Evolutionary conservation across 805 yeast species (phyloP).

Genomic region (Torulaspora maleeae): DNA sequence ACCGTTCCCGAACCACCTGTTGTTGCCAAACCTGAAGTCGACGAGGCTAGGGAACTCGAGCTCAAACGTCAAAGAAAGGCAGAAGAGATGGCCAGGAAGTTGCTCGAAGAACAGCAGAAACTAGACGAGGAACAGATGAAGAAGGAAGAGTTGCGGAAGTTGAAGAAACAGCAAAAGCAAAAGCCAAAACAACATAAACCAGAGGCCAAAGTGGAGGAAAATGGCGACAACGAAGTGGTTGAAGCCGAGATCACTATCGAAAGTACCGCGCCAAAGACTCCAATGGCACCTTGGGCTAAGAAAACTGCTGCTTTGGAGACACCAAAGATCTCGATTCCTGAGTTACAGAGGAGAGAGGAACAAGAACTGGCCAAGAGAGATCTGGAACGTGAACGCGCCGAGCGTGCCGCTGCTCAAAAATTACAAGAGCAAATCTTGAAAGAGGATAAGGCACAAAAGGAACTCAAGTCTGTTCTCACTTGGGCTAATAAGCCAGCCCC

Average conservation of each 20-base stretch:
- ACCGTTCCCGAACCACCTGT: neutral
- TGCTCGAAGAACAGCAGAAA: slow-evolving; percentile 16
- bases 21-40: neutral
- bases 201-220: slow-evolving; percentile 9
- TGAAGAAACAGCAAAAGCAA: slow-evolving; percentile 14
- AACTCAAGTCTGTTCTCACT: slow-evolving; percentile 23
- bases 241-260: slow-evolving; percentile 2
- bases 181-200: slow-evolving; percentile 9
- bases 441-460: slow-evolving; percentile 23
- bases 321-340: slow-evolving; percentile 23
- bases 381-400: slow-evolving; percentile 16
- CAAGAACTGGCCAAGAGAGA: slow-evolving; percentile 18
- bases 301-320: slow-evolving; percentile 17
- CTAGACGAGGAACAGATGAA: slow-evolving; percentile 14
- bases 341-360: slow-evolving; percentile 20
- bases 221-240: neutral
- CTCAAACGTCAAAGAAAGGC: slow-evolving; percentile 16
- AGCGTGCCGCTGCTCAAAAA: slow-evolving; percentile 19
- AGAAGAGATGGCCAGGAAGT: slow-evolving; percentile 24
- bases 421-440: slow-evolving; percentile 20
- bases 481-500: slow-evolving; percentile 29
- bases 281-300: slow-evolving; percentile 33
- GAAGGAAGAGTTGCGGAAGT: slow-evolving; percentile 13
- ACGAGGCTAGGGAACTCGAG: slow-evolving; percentile 4
- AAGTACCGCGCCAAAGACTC: slow-evolving; percentile 12